phyloP scores from a whole-genome alignment of 768 basidiomycete species.

The Collybia nuda region DNA sequence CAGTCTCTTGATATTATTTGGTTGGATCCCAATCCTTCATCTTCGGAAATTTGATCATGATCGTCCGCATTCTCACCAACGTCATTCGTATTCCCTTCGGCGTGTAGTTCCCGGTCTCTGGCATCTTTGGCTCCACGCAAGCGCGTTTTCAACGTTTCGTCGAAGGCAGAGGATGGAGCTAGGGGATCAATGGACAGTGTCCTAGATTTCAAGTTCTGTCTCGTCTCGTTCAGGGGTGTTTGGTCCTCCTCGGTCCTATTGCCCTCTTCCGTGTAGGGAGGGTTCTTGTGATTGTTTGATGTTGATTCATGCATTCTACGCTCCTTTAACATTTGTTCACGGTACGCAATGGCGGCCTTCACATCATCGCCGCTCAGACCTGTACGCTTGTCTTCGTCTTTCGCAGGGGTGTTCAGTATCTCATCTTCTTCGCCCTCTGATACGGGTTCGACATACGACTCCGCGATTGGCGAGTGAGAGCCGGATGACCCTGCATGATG shows the following conservation, averaged over 20 bases:
- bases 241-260: conserved; percentile 11
- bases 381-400: conserved; percentile 79
- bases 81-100: conserved; percentile 30
- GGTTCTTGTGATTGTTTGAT: conserved; percentile 15
- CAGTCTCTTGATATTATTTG: conserved; percentile 65
- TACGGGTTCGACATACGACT: conserved; percentile 78
- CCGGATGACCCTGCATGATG: conserved; percentile 44
- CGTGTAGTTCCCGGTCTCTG: conserved; percentile 24
- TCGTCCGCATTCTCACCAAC: conserved; percentile 39
- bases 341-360: conserved; percentile 82
- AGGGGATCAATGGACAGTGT: conserved; percentile 80
- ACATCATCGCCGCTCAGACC: conserved; percentile 74
- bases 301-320: conserved; percentile 27
- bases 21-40: conserved; percentile 38
- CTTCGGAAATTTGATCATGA: conserved; percentile 26
- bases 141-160: conserved; percentile 76
- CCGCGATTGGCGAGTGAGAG: conserved; percentile 39
- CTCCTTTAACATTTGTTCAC: conserved; percentile 76
- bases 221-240: conserved; percentile 30
- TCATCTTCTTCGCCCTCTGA: conserved; percentile 95
- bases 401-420: conserved; percentile 62
- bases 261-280: conserved; percentile 21
- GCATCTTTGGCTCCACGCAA: conserved; percentile 39
- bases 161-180: conserved; percentile 80
- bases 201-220: conserved; percentile 24